Conservation (phyloP, 805 yeast species). For the Metschnikowia lochheadii region DNA sequence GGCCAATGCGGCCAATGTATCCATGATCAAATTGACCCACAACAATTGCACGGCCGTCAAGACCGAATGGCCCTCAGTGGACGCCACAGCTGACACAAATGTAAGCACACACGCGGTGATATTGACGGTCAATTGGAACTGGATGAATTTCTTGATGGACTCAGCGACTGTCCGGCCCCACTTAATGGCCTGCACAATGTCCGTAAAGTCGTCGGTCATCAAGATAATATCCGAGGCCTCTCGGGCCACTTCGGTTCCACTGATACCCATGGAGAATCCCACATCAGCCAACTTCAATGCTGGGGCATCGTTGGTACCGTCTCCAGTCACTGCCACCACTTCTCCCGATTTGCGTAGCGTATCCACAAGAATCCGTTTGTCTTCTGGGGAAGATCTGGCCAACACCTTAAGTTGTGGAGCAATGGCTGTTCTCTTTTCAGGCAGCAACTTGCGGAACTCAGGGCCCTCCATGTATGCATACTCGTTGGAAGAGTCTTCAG, state of each 20-base stretch:
- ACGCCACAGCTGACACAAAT: slow-evolving; percentile 88
- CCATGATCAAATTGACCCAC: slow-evolving; percentile 98
- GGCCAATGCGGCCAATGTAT: slow-evolving; percentile 95
- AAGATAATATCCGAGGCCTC: slow-evolving; percentile 92
- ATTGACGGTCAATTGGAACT: slow-evolving; percentile 94
- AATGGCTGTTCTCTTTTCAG: slow-evolving; percentile 49
- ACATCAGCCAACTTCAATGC: slow-evolving; percentile 95
- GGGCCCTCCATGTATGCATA: slow-evolving; percentile 91
- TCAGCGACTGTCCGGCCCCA: slow-evolving; percentile 98
- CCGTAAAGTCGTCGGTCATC: slow-evolving; percentile 91
- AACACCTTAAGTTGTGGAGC: slow-evolving; percentile 79
- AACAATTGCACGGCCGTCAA: slow-evolving; percentile 94
- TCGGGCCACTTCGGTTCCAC: slow-evolving; percentile 98
- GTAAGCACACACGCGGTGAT: slow-evolving; percentile 94
- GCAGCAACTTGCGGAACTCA: slow-evolving; percentile 62
- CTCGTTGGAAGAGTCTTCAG: slow-evolving; percentile 49
- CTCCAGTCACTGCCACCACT: slow-evolving; percentile 98
- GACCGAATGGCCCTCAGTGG: slow-evolving; percentile 75
- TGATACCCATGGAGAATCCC: slow-evolving; percentile 97
- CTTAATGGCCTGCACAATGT: slow-evolving; percentile 92
- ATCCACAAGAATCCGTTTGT: slow-evolving; percentile 81
- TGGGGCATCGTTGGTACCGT: slow-evolving; percentile 98
- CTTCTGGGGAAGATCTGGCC: slow-evolving; percentile 96
- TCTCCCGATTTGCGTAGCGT: slow-evolving; percentile 77
- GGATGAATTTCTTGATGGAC: slow-evolving; percentile 92